Base-by-base conservation (phyloP, 2,329 filamentous ascomycete species). In the Pestalotiopsis sp. region DNA sequence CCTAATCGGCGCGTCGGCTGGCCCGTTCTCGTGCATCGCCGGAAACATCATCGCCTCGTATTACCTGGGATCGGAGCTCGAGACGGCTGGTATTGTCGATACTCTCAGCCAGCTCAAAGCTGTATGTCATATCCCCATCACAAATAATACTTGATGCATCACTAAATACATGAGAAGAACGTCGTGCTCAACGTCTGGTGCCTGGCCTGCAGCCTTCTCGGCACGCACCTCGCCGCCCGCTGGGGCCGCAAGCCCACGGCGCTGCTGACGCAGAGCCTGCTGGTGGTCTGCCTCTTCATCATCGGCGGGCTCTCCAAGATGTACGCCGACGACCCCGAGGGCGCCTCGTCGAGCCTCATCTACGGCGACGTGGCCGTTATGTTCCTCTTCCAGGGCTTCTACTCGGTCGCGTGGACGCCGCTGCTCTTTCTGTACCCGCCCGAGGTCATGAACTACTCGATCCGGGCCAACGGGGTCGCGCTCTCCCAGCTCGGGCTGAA, bases 151-250 rank as follows among this genome's bases (percentile, higher is more conserved):
- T 52, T 9, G 12, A 17, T 36, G 40, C 38, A 12, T 14, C n/a
- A 36, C n/a, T 38, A 41, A 52, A 6, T 4, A 13, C 31, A 11
- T 11, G 7, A 60, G n/a, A 41, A 78, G 74, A 87, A 87, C 57
- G 81, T 87, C 41, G 81, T 86, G 1, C 76, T 87, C n/a, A 86
- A 86, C 68, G 82, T 80, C 2, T 87, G 81, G 80, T 87, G 83
- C 66, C 76, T 87, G 0, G 73, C 76, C 5, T 82, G 80, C 66
- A 75, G 79, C 38, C 72, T 86, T 0, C 52, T 75, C 1, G 85
- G 85, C 0, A 86, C 84, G 1, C 79, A 81, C 4, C 75, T 85
- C 6, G 76, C 78, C 0, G 80, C 82, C 17, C 74, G 65, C 27
- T 80, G 82, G 78, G 84, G 85, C 7, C 80, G 85, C 11, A 85